Evolutionary conservation across 192 early-diverging fungal species (phyloP).

Genomic region (Dimargaris xerosporica): DNA sequence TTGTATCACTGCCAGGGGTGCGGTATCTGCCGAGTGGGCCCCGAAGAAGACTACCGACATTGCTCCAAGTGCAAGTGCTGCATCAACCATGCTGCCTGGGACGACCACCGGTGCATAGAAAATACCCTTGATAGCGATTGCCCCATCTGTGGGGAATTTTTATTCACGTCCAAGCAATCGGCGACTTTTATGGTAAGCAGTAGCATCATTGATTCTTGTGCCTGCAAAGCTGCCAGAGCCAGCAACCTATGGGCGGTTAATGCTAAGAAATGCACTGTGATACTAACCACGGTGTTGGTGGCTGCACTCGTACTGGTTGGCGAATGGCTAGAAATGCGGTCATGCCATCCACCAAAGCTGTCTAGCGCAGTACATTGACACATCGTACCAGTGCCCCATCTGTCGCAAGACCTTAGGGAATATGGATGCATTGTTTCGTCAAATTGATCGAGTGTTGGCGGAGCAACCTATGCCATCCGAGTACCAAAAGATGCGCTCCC

Average conservation of each 20-base stretch:
- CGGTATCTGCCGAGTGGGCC: slow-evolving; percentile 81
- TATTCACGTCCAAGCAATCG: slow-evolving; percentile 71
- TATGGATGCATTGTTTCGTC: slow-evolving; percentile 62
- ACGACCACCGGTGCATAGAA: slow-evolving; percentile 81
- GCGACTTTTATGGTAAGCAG: slow-evolving; percentile 85
- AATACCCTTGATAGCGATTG: slow-evolving; percentile 82
- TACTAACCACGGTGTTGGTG: no score
- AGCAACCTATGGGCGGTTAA: no score
- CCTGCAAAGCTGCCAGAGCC: no score
- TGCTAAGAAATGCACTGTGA: no score
- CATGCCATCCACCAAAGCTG: slow-evolving; percentile 87
- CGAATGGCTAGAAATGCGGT: no score
- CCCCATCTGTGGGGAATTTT: slow-evolving; percentile 90
- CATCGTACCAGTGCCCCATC: slow-evolving; percentile 90
- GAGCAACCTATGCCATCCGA: slow-evolving; percentile 81
- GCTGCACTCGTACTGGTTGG: no score
- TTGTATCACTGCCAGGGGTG: slow-evolving; percentile 93
- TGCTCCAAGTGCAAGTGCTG: slow-evolving; percentile 86
- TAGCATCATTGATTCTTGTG: no score
- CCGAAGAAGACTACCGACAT: slow-evolving; percentile 74
- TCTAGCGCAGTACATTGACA: slow-evolving; percentile 64
- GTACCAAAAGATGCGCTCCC: slow-evolving; percentile 52
- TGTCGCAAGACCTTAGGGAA: slow-evolving; percentile 83
- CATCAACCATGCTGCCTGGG: slow-evolving; percentile 56
- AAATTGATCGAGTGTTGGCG: slow-evolving; percentile 66